Conservation (phyloP, 257 asterid genomes). For the Nicotiana benthamiana region DNA sequence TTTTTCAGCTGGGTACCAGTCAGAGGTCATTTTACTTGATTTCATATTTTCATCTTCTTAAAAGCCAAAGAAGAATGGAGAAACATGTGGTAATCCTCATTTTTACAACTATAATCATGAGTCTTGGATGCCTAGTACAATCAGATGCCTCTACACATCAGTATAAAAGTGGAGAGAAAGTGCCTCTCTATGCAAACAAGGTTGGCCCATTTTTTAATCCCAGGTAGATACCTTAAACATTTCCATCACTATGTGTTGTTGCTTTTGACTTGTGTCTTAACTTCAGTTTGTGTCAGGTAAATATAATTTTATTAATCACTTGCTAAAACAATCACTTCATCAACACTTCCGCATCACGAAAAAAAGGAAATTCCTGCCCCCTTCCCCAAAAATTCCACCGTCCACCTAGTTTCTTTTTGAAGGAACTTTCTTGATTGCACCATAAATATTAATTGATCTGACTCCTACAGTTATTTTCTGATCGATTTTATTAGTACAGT, state of each 20-base stretch:
- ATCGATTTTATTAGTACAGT: background rate
- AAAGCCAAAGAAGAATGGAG: background rate
- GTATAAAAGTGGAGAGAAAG: conserved; percentile 11
- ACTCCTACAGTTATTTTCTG: background rate
- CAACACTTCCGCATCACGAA: background rate
- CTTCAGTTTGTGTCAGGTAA: background rate
- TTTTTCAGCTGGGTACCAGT: background rate
- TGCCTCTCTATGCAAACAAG: conserved; percentile 16
- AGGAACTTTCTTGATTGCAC: background rate
- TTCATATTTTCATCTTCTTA: background rate
- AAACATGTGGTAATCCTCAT: background rate
- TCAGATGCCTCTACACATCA: conserved; percentile 10
- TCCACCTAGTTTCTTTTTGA: background rate
- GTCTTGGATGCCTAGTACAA: background rate
- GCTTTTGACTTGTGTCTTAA: background rate
- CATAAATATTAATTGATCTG: background rate
- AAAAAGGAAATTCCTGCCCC: background rate
- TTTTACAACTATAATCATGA: background rate
- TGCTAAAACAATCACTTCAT: background rate
- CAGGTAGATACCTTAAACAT: conserved; percentile 10
- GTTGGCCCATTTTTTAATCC: conserved; percentile 10
- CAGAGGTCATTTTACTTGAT: background rate
- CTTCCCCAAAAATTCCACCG: background rate
- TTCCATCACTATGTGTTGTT: background rate
- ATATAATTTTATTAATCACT: background rate